These are phyloP conservation scores for Helenozyma rhizophorensis DNA, from an alignment of 805 yeast species.

Conservation along the genomic window DNA sequence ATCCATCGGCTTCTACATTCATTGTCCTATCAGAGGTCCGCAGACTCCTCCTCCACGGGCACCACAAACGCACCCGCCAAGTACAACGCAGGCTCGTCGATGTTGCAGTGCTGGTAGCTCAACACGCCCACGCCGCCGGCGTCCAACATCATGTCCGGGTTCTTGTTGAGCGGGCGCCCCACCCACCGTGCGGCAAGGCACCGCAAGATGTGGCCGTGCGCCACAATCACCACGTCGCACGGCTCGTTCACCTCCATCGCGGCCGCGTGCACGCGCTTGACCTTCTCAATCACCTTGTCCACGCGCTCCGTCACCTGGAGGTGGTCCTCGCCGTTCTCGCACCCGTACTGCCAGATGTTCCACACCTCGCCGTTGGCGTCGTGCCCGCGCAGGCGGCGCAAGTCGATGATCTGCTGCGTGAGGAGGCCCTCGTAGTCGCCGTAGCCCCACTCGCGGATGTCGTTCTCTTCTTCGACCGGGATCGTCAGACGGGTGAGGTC, in stretches of 20 bases:
- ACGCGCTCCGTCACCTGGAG: conserved; percentile 65
- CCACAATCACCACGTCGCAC: conserved; percentile 78
- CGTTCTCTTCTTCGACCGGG: conserved; percentile 49
- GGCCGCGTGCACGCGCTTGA: conserved; percentile 54
- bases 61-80: conserved; percentile 80
- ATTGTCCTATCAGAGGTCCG: conserved; percentile 12
- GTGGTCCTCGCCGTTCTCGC: conserved; percentile 82
- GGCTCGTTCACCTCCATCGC: conserved; percentile 48
- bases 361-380: conserved; percentile 43
- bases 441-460: conserved; percentile 91
- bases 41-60: conserved; percentile 58
- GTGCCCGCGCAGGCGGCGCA: conserved; percentile 59
- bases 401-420: conserved; percentile 60
- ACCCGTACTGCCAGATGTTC: conserved; percentile 90
- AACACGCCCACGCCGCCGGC: conserved; percentile 95
- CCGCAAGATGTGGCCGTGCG: conserved; percentile 91
- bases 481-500: conserved; percentile 40
- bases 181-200: conserved; percentile 91
- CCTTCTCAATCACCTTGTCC: conserved; percentile 62
- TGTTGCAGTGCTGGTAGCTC: conserved; percentile 80
- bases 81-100: conserved; percentile 81
- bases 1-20: background rate
- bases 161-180: conserved; percentile 47
- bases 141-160: conserved; percentile 82
- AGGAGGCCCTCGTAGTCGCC: conserved; percentile 90